These are phyloP conservation scores for Fusarium papillatum DNA, from an alignment of 2,329 filamentous ascomycete species.

Conservation along the genomic window DNA sequence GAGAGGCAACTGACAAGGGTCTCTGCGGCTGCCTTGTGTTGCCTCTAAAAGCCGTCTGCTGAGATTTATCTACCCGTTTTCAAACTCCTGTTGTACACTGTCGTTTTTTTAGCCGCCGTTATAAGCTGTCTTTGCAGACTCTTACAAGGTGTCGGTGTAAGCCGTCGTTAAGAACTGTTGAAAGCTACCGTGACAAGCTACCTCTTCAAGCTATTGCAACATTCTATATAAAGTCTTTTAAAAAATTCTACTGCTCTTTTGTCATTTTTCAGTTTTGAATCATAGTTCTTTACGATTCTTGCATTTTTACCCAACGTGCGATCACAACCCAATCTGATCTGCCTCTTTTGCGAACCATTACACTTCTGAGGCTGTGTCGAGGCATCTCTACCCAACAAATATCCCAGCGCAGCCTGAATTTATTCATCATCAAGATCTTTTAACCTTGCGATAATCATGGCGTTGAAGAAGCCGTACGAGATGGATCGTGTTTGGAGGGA, in stretches of 20 bases:
- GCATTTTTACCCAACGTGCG: not conserved
- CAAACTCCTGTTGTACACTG: not conserved
- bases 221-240: not conserved
- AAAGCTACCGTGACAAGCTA: not conserved
- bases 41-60: not conserved
- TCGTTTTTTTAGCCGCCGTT: not conserved
- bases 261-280: not conserved
- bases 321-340: not conserved
- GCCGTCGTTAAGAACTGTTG: not conserved
- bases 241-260: too few relatives aligned
- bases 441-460: not conserved
- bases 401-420: not conserved
- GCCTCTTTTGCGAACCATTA: not conserved
- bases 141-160: not conserved
- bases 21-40: not conserved
- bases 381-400: not conserved
- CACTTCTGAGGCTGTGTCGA: not conserved
- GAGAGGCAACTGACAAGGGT: not conserved
- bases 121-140: not conserved
- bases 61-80: not conserved
- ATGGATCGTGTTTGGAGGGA: conserved; percentile 4
- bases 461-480: not conserved
- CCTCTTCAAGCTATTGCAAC: not conserved
- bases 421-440: not conserved
- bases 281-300: not conserved